A percentile compares a stretch with the other conserved stretches of the same genome.
These are phyloP conservation scores for Pythium utonaiense DNA, from an alignment of 352 stramenopile genomes.

Conservation along the genomic window DNA sequence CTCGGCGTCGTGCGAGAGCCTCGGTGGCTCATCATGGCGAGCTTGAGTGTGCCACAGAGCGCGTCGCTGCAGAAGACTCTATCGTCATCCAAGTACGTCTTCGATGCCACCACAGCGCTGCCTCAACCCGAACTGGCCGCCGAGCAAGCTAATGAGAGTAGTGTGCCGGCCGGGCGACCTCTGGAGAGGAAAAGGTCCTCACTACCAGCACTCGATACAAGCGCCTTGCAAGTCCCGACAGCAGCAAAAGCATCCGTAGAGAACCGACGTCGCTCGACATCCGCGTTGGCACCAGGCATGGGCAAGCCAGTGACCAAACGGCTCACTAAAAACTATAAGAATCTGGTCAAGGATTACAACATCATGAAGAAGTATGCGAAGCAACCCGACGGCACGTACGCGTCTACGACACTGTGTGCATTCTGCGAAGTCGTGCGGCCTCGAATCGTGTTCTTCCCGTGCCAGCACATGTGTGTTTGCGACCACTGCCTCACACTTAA, in stretches of 20 bases:
- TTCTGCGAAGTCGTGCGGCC: conserved; percentile 35
- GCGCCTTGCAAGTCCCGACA: neutral
- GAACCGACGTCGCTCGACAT: neutral
- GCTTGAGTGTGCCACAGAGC: neutral
- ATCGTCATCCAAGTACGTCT: neutral
- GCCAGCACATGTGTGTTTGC: conserved; percentile 66
- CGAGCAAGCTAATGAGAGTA: too few species aligned
- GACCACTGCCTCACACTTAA: conserved; percentile 44
- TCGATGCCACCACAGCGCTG: neutral
- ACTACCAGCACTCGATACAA: neutral
- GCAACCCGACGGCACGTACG: conserved; percentile 40
- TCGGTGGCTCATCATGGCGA: neutral
- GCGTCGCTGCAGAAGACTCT: neutral
- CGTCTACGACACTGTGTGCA: conserved; percentile 34
- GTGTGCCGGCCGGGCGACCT: neutral
- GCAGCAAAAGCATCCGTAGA: neutral
- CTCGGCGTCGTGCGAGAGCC: too few species aligned
- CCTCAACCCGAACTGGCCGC: neutral
- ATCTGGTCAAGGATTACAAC: conserved; percentile 47
- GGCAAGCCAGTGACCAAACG: conserved; percentile 8
- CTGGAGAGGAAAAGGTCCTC: conserved; percentile 5
- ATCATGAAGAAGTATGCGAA: conserved; percentile 50
- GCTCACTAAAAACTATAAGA: conserved; percentile 56
- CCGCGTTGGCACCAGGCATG: neutral
- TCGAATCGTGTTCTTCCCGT: conserved; percentile 54